A percentile compares a stretch with the other conserved stretches of the same genome.
These are phyloP conservation scores for Pluteus cervinus DNA, from an alignment of 768 basidiomycete genomes.

Conservation along the genomic window DNA sequence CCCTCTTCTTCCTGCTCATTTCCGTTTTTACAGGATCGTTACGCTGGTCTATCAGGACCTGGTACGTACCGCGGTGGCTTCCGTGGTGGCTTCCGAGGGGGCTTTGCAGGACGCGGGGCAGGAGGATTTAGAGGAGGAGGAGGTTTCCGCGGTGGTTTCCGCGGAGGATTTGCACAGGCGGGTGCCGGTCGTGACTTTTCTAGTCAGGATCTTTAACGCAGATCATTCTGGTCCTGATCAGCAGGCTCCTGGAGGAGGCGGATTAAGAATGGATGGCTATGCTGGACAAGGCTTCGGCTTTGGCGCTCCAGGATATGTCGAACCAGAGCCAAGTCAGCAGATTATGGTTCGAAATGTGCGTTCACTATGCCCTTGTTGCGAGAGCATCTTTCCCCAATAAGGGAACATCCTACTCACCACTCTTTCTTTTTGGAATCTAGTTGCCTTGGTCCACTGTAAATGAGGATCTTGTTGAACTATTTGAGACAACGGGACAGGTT, in stretches of 20 bases:
- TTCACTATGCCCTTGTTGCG: constrained; percentile 15
- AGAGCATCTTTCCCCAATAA: too few species aligned
- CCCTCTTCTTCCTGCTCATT: not conserved
- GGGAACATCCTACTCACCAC: constrained; percentile 4
- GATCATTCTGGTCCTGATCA: constrained; percentile 90
- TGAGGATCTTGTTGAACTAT: constrained; percentile 95
- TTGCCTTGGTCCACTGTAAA: constrained; percentile 99
- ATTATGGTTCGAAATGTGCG: constrained; percentile 98
- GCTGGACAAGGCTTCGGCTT: constrained; percentile 27
- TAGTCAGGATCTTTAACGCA: constrained; percentile 84
- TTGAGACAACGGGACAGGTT: constrained; percentile 96
- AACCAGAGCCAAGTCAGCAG: constrained; percentile 88
- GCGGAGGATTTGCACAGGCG: constrained; percentile 36
- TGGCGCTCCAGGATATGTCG: constrained; percentile 32
- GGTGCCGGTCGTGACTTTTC: constrained; percentile 77
- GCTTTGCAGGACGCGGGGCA: constrained; percentile 37
- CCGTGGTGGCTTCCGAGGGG: constrained; percentile 46
- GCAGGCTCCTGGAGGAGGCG: constrained; percentile 40
- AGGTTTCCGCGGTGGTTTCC: constrained; percentile 51
- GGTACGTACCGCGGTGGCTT: constrained; percentile 59
- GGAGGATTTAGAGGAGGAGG: constrained; percentile 24
- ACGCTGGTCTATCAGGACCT: constrained; percentile 75
- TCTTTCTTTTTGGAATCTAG: constrained; percentile 31
- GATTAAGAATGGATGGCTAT: constrained; percentile 31
- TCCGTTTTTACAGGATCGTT: constrained; percentile 65